Conservation (phyloP, 1,139 yeast species). For the Suhomyces bokatorum region DNA sequence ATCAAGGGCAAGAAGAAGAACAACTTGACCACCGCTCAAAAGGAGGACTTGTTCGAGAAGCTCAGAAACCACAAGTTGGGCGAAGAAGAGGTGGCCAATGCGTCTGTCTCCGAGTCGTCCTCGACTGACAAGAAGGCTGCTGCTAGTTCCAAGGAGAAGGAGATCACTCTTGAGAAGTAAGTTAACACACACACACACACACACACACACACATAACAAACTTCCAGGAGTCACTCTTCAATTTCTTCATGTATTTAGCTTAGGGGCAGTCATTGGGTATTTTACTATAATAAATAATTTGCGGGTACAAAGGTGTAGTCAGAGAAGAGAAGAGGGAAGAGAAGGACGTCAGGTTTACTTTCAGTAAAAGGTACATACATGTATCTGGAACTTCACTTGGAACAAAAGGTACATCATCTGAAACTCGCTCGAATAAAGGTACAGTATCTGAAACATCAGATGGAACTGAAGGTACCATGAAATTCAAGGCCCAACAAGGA, state of each 20-base stretch:
- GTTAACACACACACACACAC: not conserved
- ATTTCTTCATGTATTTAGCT: slow-evolving; percentile 3
- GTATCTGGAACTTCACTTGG: no score
- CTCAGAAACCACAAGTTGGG: slow-evolving; percentile 18
- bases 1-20: slow-evolving; percentile 28
- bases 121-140: slow-evolving; percentile 9
- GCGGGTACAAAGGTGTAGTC: not conserved
- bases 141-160: slow-evolving; percentile 5
- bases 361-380: no score
- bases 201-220: slow-evolving; percentile 13
- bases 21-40: slow-evolving; percentile 20
- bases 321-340: no score
- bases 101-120: slow-evolving; percentile 11
- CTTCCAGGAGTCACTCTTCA: slow-evolving; percentile 1
- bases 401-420: no score
- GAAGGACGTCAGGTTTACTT: no score
- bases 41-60: slow-evolving; percentile 23
- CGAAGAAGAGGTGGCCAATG: slow-evolving; percentile 9
- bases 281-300: slow-evolving; percentile 1
- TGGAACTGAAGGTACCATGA: no score
- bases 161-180: slow-evolving; percentile 2
- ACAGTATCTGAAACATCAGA: no score
- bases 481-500: no score
- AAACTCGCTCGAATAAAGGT: no score
- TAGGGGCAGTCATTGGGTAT: slow-evolving; percentile 1